Base-by-base conservation (phyloP, 2,329 filamentous ascomycete species). In the Fusarium coffeatum region DNA sequence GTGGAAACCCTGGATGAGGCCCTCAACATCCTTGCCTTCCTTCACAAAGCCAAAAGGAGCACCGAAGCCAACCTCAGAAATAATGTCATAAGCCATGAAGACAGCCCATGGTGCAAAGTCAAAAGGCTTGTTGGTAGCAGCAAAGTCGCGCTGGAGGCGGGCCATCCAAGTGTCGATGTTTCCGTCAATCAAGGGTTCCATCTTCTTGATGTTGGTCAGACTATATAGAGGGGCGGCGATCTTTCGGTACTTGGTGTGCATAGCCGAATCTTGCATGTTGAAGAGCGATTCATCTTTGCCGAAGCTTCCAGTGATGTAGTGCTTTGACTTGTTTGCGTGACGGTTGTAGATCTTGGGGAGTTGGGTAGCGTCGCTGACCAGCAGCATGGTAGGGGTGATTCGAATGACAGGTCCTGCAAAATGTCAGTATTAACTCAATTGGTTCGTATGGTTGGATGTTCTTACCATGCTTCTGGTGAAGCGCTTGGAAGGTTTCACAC, bases 271-370 rank as follows among this genome's bases (percentile, higher is more conserved):
- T 63, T 85, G 84, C 82, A 88, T 88, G 60, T 88, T 88, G 76
- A 90, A 88, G 8, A 89, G 70, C 2, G 81, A 83, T 63, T 88
- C 87, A 7, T 80, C 83, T 58, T 85, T 82, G 18, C 87, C 87
- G 68, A 89, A 88, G 25, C 81, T 85, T 22, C 86, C 87, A 0
- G 86, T 85, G 61, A 88, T 86, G 73, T 89, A 89, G 75, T 88
- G 84, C 50, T 86, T 81, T 2, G 85, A 85, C 73, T 89, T 90
- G 76, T 87, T 81, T 8, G 84, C 86, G 66, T 85, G 80, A 23
- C 86, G 83, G 55, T 82, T 80, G 77, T 89, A 90, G 27, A 90
- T 84, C 16, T 83, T 80, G 0, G 87, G 87, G 4, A 89, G 80
- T 72, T 86, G 84, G 2, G 80, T 84, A 0, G 87, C 82, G 15